Evolutionary conservation across 108 stramenopile genomes (phyloP).

Genomic region (Schizochytrium sp.): DNA sequence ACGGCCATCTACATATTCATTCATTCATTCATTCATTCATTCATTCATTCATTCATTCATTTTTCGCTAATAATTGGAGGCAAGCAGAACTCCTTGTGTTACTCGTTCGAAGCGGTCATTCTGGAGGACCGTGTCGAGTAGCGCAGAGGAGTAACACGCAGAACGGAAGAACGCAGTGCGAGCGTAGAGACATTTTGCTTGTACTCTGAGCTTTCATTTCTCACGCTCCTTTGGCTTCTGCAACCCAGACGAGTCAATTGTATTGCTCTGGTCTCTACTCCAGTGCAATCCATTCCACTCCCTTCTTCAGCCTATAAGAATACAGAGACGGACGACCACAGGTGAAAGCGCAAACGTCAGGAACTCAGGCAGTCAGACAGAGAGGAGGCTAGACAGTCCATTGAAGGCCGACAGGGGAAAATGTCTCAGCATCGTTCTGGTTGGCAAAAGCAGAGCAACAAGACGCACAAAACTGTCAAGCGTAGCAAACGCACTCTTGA

Average conservation of each 20-base stretch:
- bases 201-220: too few species aligned
- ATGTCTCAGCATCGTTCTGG: constrained; percentile 70
- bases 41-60: not conserved
- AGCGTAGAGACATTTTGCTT: too few species aligned
- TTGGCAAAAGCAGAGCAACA: constrained; percentile 73
- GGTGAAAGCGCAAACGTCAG: not conserved
- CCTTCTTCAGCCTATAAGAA: not conserved
- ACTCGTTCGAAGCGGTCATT: not conserved
- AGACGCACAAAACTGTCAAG: constrained; percentile 70
- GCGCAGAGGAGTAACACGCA: too few species aligned
- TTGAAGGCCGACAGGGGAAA: not conserved
- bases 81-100: not conserved
- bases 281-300: too few species aligned
- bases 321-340: not conserved
- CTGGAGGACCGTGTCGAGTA: too few species aligned
- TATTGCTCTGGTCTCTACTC: too few species aligned
- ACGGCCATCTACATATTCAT: not conserved
- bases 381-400: not conserved
- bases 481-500: not conserved
- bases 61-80: not conserved
- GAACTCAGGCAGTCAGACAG: not conserved
- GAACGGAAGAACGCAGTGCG: too few species aligned
- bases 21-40: not conserved
- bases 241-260: too few species aligned
- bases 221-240: too few species aligned